Evolutionary conservation across 306 rosid genomes (phyloP).

Genomic region (Gynostemma pentaphyllum): DNA sequence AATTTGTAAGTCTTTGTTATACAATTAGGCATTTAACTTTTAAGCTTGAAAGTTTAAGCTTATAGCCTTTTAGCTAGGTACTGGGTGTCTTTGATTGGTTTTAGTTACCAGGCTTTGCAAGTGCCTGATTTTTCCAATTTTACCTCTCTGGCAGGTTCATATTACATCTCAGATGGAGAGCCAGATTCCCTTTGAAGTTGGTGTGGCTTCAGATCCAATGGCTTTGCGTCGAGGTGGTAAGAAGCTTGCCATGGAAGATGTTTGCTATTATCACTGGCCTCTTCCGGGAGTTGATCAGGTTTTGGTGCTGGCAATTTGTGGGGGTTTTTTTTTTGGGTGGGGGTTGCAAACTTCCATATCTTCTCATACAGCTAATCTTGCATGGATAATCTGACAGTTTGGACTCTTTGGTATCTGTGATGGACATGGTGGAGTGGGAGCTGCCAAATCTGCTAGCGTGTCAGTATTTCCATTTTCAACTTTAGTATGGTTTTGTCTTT

Average conservation of each 20-base stretch:
- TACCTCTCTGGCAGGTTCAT: constrained; percentile 51
- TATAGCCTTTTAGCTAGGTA: not conserved
- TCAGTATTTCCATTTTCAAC: constrained; percentile 36
- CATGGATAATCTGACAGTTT: constrained; percentile 49
- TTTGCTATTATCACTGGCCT: constrained; percentile 89
- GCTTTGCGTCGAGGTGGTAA: constrained; percentile 90
- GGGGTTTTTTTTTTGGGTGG: constrained; percentile 1
- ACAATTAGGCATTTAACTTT: not conserved
- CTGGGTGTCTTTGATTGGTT: not conserved
- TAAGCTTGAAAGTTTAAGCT: not conserved
- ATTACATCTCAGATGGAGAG: constrained; percentile 43
- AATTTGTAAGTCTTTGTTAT: not conserved
- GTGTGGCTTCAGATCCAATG: constrained; percentile 95
- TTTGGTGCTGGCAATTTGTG: constrained; percentile 12
- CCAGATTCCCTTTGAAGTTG: constrained; percentile 74
- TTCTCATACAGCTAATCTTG: constrained; percentile 21
- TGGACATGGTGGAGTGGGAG: constrained; percentile 92
- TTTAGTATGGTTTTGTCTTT: constrained; percentile 8
- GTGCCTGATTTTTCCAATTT: not conserved
- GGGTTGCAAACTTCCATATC: constrained; percentile 11
- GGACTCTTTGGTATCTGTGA: constrained; percentile 88
- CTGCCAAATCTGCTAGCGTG: constrained; percentile 92
- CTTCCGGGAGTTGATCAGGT: constrained; percentile 91
- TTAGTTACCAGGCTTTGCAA: not conserved
- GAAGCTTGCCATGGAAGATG: constrained; percentile 92